phyloP scores from a whole-genome alignment of 257 asterid genomes.

The Rauvolfia tetraphylla region DNA sequence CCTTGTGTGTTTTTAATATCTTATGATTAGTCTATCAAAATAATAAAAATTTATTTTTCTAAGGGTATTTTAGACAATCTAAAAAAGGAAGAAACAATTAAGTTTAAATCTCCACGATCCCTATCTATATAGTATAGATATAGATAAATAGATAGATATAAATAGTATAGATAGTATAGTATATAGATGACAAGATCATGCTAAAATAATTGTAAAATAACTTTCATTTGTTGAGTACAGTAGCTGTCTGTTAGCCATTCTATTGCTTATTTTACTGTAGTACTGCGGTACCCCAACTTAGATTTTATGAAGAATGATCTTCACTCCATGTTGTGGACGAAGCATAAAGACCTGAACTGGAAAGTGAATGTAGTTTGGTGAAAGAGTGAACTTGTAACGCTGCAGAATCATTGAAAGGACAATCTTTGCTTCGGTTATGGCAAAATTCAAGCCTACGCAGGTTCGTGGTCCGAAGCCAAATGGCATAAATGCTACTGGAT shows the following conservation, averaged over 20 bases:
- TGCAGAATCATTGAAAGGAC: slow-evolving; percentile 62
- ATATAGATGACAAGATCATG: not conserved
- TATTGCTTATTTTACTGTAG: not conserved
- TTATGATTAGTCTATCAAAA: too few species aligned
- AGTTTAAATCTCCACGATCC: too few species aligned
- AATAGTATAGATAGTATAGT: too few species aligned
- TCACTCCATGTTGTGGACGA: slow-evolving; percentile 57
- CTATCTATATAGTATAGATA: too few species aligned
- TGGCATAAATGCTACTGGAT: slow-evolving; percentile 49
- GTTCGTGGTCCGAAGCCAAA: slow-evolving; percentile 72
- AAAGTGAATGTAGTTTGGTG: slow-evolving; percentile 50
- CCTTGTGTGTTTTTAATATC: too few species aligned
- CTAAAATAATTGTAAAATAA: not conserved
- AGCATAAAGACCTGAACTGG: slow-evolving; percentile 54
- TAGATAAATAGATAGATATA: too few species aligned
- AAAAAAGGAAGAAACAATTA: too few species aligned
- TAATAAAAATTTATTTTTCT: too few species aligned
- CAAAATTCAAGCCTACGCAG: slow-evolving; percentile 60
- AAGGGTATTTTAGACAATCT: too few species aligned
- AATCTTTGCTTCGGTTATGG: slow-evolving; percentile 49
- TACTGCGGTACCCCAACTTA: slow-evolving; percentile 4
- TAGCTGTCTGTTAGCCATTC: not conserved
- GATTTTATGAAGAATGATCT: slow-evolving; percentile 41
- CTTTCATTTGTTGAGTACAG: not conserved
- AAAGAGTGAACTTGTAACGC: slow-evolving; percentile 39